Percentiles rank a stretch among this genome's conserved stretches.
These are phyloP conservation scores for Penstemon eatonii DNA, from an alignment of 257 asterid genomes.

Conservation along the genomic window DNA sequence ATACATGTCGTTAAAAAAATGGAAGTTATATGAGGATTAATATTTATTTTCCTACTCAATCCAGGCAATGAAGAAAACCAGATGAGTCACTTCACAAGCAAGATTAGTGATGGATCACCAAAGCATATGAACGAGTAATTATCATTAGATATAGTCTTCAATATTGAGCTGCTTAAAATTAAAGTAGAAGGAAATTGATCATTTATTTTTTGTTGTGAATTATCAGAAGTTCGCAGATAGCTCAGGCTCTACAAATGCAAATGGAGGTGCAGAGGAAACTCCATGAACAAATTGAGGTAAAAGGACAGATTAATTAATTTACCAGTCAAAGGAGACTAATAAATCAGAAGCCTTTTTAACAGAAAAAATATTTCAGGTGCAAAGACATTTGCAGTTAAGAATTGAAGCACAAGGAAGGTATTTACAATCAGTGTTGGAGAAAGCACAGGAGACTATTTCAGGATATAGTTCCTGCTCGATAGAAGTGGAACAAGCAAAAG, in stretches of 20 bases:
- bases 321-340: not conserved
- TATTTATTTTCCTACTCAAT: conserved; percentile 17
- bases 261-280: conserved; percentile 94
- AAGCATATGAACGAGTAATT: conserved; percentile 69
- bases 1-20: not conserved
- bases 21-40: conserved; percentile 5
- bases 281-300: conserved; percentile 87
- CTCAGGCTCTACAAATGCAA: conserved; percentile 72
- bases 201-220: conserved; percentile 22
- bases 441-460: conserved; percentile 79
- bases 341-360: not conserved
- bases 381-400: conserved; percentile 75
- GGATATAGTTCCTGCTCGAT: conserved; percentile 55
- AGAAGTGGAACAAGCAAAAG: conserved; percentile 64
- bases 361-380: conserved; percentile 53
- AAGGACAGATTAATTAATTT: not conserved
- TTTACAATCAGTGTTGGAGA: conserved; percentile 75
- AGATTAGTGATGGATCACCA: conserved; percentile 45
- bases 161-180: conserved; percentile 8
- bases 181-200: not conserved
- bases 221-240: conserved; percentile 51
- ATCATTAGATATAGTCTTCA: conserved; percentile 15
- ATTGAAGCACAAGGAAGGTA: conserved; percentile 96
- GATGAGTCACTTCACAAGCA: conserved; percentile 35
- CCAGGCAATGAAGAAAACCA: conserved; percentile 50